Conservation (phyloP, 345 rosid genomes). For the Microthlaspi erraticum region DNA sequence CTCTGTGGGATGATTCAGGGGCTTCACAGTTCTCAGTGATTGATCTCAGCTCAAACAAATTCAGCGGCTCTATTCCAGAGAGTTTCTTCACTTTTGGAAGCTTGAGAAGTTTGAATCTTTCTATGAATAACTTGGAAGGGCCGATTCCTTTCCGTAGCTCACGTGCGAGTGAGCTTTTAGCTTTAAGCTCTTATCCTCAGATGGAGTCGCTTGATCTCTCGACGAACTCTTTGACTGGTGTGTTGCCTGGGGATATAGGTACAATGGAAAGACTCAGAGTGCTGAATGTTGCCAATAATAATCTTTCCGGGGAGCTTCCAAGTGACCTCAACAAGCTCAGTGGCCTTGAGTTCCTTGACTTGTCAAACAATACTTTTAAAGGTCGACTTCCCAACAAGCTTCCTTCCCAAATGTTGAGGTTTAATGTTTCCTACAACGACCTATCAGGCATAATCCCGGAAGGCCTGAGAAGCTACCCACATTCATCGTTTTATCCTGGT, state of each 20-base stretch:
- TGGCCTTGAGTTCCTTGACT: conserved; percentile 73
- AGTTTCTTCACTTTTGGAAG: conserved; percentile 61
- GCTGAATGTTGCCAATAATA: conserved; percentile 74
- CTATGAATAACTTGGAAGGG: conserved; percentile 72
- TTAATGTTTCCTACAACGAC: conserved; percentile 82
- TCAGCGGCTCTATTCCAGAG: conserved; percentile 66
- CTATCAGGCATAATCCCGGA: conserved; percentile 72
- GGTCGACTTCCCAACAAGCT: conserved; percentile 76
- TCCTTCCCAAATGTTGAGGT: conserved; percentile 56
- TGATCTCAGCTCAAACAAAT: conserved; percentile 79
- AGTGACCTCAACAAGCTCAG: conserved; percentile 72
- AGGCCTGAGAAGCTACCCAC: conserved; percentile 54
- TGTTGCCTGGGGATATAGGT: conserved; percentile 69
- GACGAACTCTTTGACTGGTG: conserved; percentile 65
- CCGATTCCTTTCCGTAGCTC: conserved; percentile 67
- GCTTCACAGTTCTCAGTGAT: conserved; percentile 55
- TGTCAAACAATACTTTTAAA: conserved; percentile 72
- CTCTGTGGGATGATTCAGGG: conserved; percentile 52
- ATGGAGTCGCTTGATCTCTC: conserved; percentile 95
- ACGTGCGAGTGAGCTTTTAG: conserved; percentile 62
- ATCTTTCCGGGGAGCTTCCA: conserved; percentile 72
- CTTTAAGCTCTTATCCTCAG: conserved; percentile 50
- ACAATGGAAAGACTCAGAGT: conserved; percentile 58
- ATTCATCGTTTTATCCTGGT: conserved; percentile 76
- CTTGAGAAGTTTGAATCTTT: conserved; percentile 76